Evolutionary conservation across 345 rosid species (phyloP).

Genomic region (Odontarrhena argentea): DNA sequence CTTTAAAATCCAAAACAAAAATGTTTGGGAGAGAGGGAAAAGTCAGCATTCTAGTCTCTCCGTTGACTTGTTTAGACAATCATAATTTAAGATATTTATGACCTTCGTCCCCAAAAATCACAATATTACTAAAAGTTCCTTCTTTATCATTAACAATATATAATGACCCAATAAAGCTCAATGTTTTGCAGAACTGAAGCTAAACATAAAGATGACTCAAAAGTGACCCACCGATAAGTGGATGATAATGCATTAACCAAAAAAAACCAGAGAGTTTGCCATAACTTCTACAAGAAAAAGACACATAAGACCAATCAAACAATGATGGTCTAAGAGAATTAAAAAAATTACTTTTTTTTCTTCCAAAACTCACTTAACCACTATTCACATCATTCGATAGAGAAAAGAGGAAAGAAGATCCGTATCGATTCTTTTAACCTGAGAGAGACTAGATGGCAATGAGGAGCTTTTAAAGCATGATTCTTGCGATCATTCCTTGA

Average conservation of each 20-base stretch:
- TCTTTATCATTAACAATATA: background rate
- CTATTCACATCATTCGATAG: constrained; percentile 23
- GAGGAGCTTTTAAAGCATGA: constrained; percentile 43
- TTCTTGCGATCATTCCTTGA: constrained; percentile 80
- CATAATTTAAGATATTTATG: constrained; percentile 3
- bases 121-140: background rate
- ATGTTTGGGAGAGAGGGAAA: no score
- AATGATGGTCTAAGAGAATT: background rate
- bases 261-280: background rate
- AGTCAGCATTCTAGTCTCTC: no score
- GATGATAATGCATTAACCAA: constrained; percentile 10
- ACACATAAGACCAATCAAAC: background rate
- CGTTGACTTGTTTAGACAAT: background rate
- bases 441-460: no score
- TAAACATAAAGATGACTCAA: background rate
- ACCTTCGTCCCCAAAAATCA: background rate
- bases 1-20: no score
- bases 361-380: background rate
- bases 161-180: background rate
- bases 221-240: constrained; percentile 14
- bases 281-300: background rate
- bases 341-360: background rate
- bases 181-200: background rate
- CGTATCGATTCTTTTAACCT: background rate
- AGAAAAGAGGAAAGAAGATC: constrained; percentile 4